These are phyloP conservation scores for Imleria badia DNA, from an alignment of 768 basidiomycete genomes.

Conservation along the genomic window DNA sequence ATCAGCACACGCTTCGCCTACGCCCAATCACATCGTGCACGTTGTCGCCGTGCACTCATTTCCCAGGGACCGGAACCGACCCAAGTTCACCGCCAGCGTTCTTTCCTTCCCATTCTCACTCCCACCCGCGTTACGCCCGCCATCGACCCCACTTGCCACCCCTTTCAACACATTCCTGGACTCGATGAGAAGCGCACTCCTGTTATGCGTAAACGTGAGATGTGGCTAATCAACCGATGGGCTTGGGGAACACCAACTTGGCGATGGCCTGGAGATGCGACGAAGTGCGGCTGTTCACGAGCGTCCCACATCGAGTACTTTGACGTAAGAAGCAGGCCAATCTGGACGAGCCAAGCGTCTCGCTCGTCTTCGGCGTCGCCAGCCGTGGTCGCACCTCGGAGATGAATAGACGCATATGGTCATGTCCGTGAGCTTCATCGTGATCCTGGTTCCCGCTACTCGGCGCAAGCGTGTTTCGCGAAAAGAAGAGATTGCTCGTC, in stretches of 20 bases:
- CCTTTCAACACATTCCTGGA: conserved; percentile 30
- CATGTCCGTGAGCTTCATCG: conserved; percentile 6
- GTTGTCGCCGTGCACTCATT: too few relatives aligned
- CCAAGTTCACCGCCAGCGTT: neutral
- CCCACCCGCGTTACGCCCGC: neutral
- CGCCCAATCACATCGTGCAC: too few relatives aligned
- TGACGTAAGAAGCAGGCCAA: conserved; percentile 41
- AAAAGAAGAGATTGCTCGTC: conserved; percentile 47
- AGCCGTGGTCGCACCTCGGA: conserved; percentile 12
- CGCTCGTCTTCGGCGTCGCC: conserved; percentile 10
- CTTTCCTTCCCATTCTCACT: neutral
- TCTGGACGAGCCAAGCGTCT: conserved; percentile 5
- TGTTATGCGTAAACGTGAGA: conserved; percentile 52
- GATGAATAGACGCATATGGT: conserved; percentile 11
- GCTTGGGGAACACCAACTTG: conserved; percentile 45
- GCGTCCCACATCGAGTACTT: conserved; percentile 51
- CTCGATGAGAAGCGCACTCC: conserved; percentile 45
- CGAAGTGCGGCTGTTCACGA: conserved; percentile 22
- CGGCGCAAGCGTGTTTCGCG: conserved; percentile 43
- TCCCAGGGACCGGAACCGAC: neutral
- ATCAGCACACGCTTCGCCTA: too few relatives aligned
- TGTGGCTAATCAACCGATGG: conserved; percentile 46
- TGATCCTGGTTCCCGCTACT: conserved; percentile 17
- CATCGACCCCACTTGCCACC: neutral
- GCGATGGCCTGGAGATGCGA: conserved; percentile 35